These are phyloP conservation scores for Pontederia crassipes DNA, from an alignment of 176 grass and related monocot genomes.

Conservation along the genomic window DNA sequence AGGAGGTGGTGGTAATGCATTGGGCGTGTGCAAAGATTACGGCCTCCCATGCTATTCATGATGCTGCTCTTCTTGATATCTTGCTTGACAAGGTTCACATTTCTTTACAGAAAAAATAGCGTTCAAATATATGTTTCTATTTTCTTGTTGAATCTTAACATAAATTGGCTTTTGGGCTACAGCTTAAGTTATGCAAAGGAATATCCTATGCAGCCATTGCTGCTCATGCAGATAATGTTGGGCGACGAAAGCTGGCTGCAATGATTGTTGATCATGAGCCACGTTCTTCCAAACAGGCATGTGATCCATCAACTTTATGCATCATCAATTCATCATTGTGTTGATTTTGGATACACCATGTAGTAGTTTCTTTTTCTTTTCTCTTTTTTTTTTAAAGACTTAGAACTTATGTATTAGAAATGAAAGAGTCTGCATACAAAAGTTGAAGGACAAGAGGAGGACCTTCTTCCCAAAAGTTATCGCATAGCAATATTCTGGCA, in stretches of 20 bases:
- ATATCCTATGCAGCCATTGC: slow-evolving; percentile 97
- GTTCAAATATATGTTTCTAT: neutral
- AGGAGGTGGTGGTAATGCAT: slow-evolving; percentile 99
- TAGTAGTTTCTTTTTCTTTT: too few species aligned
- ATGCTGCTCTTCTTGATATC: slow-evolving; percentile 65
- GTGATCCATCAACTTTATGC: slow-evolving; percentile 7
- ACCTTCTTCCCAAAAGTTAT: too few species aligned
- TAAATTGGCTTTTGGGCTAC: slow-evolving; percentile 25
- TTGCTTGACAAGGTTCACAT: slow-evolving; percentile 87
- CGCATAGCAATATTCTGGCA: too few species aligned
- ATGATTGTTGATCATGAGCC: slow-evolving; percentile 90
- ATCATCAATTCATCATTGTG: too few species aligned
- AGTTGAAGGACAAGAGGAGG: too few species aligned
- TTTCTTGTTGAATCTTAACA: slow-evolving; percentile 9
- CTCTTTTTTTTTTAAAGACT: too few species aligned
- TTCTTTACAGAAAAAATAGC: neutral
- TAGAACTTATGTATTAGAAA: too few species aligned
- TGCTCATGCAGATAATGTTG: slow-evolving; percentile 89
- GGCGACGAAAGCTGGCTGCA: slow-evolving; percentile 71
- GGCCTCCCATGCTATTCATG: slow-evolving; percentile 64
- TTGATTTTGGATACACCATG: too few species aligned
- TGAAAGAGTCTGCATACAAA: too few species aligned
- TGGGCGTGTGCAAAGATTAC: slow-evolving; percentile 97
- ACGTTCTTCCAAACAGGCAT: slow-evolving; percentile 79
- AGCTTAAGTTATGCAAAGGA: slow-evolving; percentile 94